Base-by-base conservation (phyloP, 257 asterid genomes). In the Nicotiana tomentosiformis region DNA sequence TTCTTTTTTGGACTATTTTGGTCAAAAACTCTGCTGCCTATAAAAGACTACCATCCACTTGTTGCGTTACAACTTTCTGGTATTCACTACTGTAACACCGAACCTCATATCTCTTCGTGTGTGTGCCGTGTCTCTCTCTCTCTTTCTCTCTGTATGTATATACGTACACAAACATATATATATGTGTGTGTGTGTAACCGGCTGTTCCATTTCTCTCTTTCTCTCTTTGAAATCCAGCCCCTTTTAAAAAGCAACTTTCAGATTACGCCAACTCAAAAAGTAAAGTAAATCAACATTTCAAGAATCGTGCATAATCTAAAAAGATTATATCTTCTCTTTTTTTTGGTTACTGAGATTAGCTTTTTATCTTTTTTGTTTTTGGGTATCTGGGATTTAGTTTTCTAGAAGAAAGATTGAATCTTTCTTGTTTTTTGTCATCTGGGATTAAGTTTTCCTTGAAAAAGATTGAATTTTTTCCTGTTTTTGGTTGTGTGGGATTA, bases 401-500 rank as follows among this genome's bases (percentile, higher is more conserved):
- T 46, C 15, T 46, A 12, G 6, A 5, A 12, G 26, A 74, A 49
- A 74, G 62, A 74, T 74, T 26, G 5, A 74, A 74, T 49, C 16
- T 26, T 72, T 49, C 1, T 46, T 72, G 37, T 7, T 72, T 70
- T 72, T 0, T 37, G 60, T 46, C 9, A 0, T 72, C 12, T 20
- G 78, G 78, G 60, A 57, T 70, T 43, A 12, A 43, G 60, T 43
- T 72, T 72, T 72, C 7, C 18, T 72, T 43, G 0, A 43, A 29
- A 46, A 72, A 72, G 78, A n/a, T 58, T 18, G 26, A 58, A 18
- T 7, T n/a, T 57, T 29, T 49, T 26, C 9, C 16, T 7, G 43
- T 49, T 74, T 65, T 74, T 72, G 60, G 61, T 72, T 72, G 79
- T 46, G 79, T 43, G 20, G 78, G 77, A n/a, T 66, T 37, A 30